phyloP scores from a whole-genome alignment of 2,329 filamentous ascomycete species.

The Tetracladium maxilliforme region DNA sequence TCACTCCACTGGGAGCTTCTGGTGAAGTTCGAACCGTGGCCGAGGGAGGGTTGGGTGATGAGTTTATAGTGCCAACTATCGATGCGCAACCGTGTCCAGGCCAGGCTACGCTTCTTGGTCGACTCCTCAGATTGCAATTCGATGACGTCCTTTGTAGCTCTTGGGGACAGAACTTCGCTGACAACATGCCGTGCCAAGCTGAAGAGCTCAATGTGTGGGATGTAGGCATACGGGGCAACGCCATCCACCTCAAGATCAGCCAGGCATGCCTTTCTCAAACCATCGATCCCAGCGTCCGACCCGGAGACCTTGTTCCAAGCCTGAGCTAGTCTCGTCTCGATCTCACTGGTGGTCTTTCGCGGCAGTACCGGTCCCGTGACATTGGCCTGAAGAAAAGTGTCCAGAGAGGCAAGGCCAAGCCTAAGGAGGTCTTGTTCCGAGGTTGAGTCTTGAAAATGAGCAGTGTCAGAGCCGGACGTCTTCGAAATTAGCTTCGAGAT shows the following conservation, averaged over 20 bases:
- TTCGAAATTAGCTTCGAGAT: too few species aligned
- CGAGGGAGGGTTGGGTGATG: too few species aligned
- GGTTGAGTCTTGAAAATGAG: too few species aligned
- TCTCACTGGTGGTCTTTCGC: too few species aligned
- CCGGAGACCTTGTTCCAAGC: conserved; percentile 3
- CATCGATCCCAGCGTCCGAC: too few species aligned
- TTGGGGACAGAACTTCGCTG: conserved; percentile 33
- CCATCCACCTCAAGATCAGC: conserved; percentile 64
- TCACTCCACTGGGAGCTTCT: too few species aligned
- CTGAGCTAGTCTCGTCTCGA: conserved; percentile 5
- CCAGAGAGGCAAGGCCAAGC: conserved; percentile 55
- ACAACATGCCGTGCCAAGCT: conserved; percentile 49
- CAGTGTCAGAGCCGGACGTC: too few species aligned
- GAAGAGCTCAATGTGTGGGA: conserved; percentile 73
- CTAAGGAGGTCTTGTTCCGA: too few species aligned
- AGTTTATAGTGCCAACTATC: too few species aligned
- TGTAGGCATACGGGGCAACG: conserved; percentile 71
- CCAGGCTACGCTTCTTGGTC: too few species aligned
- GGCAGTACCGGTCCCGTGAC: conserved; percentile 75
- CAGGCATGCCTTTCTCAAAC: conserved; percentile 46
- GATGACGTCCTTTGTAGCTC: conserved; percentile 41
- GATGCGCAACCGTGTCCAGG: too few species aligned
- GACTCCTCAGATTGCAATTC: conserved; percentile 43
- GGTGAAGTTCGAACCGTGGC: too few species aligned
- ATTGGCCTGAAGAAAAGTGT: conserved; percentile 73